Evolutionary conservation across 345 rosid genomes (phyloP).

Genomic region (Triadica sebifera): DNA sequence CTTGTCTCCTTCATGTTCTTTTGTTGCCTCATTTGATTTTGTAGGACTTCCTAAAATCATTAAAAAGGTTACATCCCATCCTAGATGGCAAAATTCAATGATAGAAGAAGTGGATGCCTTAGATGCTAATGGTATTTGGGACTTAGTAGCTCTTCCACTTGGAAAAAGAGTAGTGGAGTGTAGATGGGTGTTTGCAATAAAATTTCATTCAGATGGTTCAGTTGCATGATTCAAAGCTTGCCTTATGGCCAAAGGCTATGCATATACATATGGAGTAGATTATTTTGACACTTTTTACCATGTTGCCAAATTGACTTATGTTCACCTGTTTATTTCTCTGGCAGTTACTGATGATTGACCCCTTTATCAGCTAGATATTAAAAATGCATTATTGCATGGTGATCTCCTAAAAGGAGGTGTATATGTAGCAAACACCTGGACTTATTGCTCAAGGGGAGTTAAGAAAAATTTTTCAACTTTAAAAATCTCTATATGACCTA

Average conservation of each 20-base stretch:
- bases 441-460: too few relatives aligned
- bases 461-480: too few relatives aligned
- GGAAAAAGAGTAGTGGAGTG: background rate
- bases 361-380: too few relatives aligned
- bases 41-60: too few relatives aligned
- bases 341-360: background rate
- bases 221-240: background rate
- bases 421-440: too few relatives aligned
- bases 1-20: background rate
- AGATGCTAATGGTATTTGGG: background rate
- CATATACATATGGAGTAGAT: background rate
- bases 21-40: background rate
- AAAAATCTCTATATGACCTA: too few relatives aligned
- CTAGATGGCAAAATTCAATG: too few relatives aligned
- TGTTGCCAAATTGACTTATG: too few relatives aligned
- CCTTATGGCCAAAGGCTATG: background rate
- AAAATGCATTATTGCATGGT: background rate
- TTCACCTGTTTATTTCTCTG: background rate
- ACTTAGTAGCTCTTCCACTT: background rate
- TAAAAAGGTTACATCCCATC: too few relatives aligned
- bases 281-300: too few relatives aligned
- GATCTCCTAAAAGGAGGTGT: too few relatives aligned
- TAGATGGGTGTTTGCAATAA: background rate
- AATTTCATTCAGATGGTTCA: background rate
- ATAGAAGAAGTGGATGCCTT: too few relatives aligned